Base-by-base conservation (phyloP, 2,329 filamentous ascomycete genomes). In the Claviceps africana region DNA sequence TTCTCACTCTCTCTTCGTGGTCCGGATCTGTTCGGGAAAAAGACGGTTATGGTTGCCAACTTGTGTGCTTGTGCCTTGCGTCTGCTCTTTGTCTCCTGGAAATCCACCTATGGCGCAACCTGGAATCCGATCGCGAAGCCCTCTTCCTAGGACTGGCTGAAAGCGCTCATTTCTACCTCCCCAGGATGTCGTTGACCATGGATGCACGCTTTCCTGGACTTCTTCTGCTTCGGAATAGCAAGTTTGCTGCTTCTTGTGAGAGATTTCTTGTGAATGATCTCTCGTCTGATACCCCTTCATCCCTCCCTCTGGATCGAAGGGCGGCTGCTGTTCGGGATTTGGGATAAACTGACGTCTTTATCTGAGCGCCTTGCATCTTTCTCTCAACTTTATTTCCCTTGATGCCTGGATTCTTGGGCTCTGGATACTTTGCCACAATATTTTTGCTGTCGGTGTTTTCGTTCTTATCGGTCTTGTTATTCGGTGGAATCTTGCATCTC, bases 1-100 rank as follows among this genome's bases (percentile, higher is more conserved):
- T 43, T 31, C 47, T 48, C 19, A 28, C 35, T 19, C 35, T 15
- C 8, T n/a, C 39, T n/a, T 50, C 8, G 11, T 30, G 31, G 9
- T 30, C 52, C 50, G 51, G 31, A 48, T 45, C n/a, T 35, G 13
- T 37, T 35, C 15, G 25, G 39, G 44, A 21, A 51, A 25, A 40
- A 30, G n/a, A 4, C 28, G 43, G 13, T 17, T 8, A 28, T 19
- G 19, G 35, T 40, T 37, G 44, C 44, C 45, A 48, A 31, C 25
- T n/a, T n/a, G 8, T 45, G 56, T 60, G 61, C 64, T 57, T 58
- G 56, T 61, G 55, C 60, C 57, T 62, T 67, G 61, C 45, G 47
- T 48, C n/a, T 51, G 48, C 46, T 21, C 44, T 47, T 30, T 60
- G 60, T 59, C 57, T 59, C 56, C 57, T 63, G 50, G 59, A 63